A percentile compares a stretch with the other conserved stretches of the same genome.
Evolutionary conservation across 441 rosid species (phyloP).

Genomic region (Biscutella laevigata): DNA sequence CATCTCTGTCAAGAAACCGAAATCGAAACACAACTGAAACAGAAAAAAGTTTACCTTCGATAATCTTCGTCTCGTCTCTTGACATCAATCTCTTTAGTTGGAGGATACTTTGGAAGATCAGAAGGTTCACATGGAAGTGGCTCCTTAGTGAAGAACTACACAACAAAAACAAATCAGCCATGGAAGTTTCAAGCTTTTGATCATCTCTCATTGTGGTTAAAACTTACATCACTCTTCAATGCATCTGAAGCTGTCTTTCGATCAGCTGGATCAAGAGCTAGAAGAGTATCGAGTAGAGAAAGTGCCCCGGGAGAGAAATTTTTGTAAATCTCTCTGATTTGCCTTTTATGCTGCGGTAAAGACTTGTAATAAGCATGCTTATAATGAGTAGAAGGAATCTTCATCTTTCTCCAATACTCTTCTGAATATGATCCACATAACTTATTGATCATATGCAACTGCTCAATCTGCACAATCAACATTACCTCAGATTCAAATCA

Average conservation of each 20-base stretch:
- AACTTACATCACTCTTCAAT: slow-evolving; percentile 68
- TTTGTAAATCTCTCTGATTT: slow-evolving; percentile 59
- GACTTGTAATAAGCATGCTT: slow-evolving; percentile 58
- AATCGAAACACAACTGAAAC: not conserved
- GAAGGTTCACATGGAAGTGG: slow-evolving; percentile 28
- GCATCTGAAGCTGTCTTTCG: slow-evolving; percentile 79
- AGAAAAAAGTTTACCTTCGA: slow-evolving; percentile 19
- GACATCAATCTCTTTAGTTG: slow-evolving; percentile 32
- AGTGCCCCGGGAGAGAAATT: slow-evolving; percentile 67
- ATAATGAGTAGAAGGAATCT: slow-evolving; percentile 52
- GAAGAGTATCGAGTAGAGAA: slow-evolving; percentile 74
- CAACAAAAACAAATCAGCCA: slow-evolving; percentile 3
- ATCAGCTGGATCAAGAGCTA: slow-evolving; percentile 80
- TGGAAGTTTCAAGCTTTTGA: no score
- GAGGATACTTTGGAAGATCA: slow-evolving; percentile 33
- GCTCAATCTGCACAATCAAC: slow-evolving; percentile 55
- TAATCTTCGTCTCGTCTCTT: slow-evolving; percentile 29
- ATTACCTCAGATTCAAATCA: not conserved
- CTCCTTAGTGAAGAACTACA: slow-evolving; percentile 23
- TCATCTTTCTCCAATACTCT: slow-evolving; percentile 83
- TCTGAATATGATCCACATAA: slow-evolving; percentile 86
- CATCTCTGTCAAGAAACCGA: slow-evolving; percentile 6
- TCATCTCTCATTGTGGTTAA: no score
- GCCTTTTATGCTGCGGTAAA: slow-evolving; percentile 63
- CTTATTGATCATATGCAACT: slow-evolving; percentile 82